phyloP scores from a whole-genome alignment of 805 yeast genomes.

The Yarrowia osloensis region DNA sequence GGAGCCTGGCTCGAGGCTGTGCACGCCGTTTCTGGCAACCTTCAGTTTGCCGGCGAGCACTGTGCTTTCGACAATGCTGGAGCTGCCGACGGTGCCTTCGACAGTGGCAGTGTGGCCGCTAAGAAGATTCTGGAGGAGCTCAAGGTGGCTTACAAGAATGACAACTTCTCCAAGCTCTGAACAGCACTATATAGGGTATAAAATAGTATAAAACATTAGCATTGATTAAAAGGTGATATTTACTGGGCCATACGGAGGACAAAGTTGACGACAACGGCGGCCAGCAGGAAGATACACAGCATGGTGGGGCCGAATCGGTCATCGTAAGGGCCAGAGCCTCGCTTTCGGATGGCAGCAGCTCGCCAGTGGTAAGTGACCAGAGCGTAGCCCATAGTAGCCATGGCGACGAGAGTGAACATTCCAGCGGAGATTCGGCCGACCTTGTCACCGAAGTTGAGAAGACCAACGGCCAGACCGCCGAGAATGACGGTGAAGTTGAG shows the following conservation, averaged over 20 bases:
- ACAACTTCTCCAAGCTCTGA: slow-evolving; percentile 14
- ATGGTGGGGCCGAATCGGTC: slow-evolving; percentile 98
- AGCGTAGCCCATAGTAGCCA: slow-evolving; percentile 97
- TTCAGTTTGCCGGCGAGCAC: slow-evolving; percentile 43
- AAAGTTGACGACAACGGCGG: slow-evolving; percentile 93
- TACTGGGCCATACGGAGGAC: slow-evolving; percentile 61
- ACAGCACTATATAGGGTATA: not conserved
- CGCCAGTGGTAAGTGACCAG: slow-evolving; percentile 98
- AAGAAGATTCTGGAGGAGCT: slow-evolving; percentile 33
- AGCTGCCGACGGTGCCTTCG: slow-evolving; percentile 37
- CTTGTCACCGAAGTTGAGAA: slow-evolving; percentile 92
- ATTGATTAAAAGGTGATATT: slow-evolving; percentile 1
- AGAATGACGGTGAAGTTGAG: slow-evolving; percentile 96
- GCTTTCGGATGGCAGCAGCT: slow-evolving; percentile 95
- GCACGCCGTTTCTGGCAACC: slow-evolving; percentile 32
- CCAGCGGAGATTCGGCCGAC: slow-evolving; percentile 93
- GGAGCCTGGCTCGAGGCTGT: slow-evolving; percentile 36
- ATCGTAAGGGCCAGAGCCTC: slow-evolving; percentile 99
- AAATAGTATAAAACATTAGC: slow-evolving; percentile 5
- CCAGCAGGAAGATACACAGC: slow-evolving; percentile 87
- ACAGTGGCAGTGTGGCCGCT: slow-evolving; percentile 36
- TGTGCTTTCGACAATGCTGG: slow-evolving; percentile 35
- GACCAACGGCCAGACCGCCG: slow-evolving; percentile 95
- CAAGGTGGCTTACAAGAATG: slow-evolving; percentile 9
- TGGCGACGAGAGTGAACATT: slow-evolving; percentile 90